Base-by-base conservation (phyloP, 176 grass and related monocot species). In the Thalia dealbata region DNA sequence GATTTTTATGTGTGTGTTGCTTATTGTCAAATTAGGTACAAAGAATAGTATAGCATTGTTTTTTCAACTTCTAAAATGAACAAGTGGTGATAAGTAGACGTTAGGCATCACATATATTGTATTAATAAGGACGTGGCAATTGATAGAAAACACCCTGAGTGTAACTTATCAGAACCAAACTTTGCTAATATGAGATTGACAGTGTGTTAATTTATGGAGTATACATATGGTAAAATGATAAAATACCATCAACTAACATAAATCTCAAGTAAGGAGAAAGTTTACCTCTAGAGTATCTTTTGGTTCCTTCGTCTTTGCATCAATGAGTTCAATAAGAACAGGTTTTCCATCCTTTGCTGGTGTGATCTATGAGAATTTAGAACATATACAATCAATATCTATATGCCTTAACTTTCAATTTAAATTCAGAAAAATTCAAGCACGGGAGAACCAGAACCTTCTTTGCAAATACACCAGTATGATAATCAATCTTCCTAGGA, bases 231-330 rank as follows among this genome's bases (percentile, higher is more conserved):
- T 38, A 4, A 38, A 38, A 38, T 38, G 32, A 38, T 38, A 38
- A 38, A 38, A 38, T 38, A 38, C 32, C 32, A 38, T 38, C 32
- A 38, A 38, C 32, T 38, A 38, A 38, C 32, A 38, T 38, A 38
- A 38, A 38, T 38, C 32, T 38, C 3, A 38, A 38, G 32, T 38
- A 38, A 38, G 3, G 1, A 38, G 11, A 25, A 28, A 26, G 76
- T 69, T 79, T 73, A 90, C 93, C 87, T 96, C 93, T 73, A 96
- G 81, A 54, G 87, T 90, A 80, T 96, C 89, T 85, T 69, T 96
- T 46, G 78, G 82, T 51, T 96, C 89, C 81, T 96, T 96, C 76
- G 92, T 90, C 79, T 92, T 96, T 60, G 89, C 93, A 88, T 96
- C 89, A 78, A 96, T 92, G 71, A 92, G 93, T 76, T 96, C 89